Evolutionary conservation across 2,329 filamentous ascomycete genomes (phyloP), one percentile per base, ranked within the genome.

Genomic region (Elsinoe arachidis): DNA sequence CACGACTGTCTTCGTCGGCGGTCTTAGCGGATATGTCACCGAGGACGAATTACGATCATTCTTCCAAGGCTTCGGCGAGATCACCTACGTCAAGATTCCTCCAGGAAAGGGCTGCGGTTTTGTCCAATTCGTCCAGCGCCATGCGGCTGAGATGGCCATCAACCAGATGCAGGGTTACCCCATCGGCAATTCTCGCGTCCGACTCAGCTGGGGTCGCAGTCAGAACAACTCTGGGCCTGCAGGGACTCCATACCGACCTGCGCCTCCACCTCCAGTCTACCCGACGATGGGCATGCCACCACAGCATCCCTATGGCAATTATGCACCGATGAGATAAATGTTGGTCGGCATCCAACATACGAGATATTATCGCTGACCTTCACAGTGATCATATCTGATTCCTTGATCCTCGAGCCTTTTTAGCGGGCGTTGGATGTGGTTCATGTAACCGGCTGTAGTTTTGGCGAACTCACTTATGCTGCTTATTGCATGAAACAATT

Each of bases 141-240:
- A 99, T 69, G 93, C 93, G 55, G 93, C 93, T 12, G 93, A 99
- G 78, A 99, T 99, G 93, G 93, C 93, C 65, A 99, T 99, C 82
- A 99, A 99, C 78, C 93, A 99, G 77, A 99, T 99, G 93, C 93
- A 99, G 76, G 93, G 93, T 61, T 99, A 99, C 72, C 93, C 93
- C 21, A 99, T 99, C 68, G 93, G 93, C 57, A 99, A 99, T 80
- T 97, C 92, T 47, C 90, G 93, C 64, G 93, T 99, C 60, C 90
- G 93, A 68, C 82, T 99, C 64, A 96, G 90, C 72, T 99, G 93
- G 93, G 93, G 93, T 62, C 88, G 93, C 63, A 95, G 88, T 57
- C 93, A 99, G 80, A 99, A 97, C 84, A 99, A 99, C 80, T 97
- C 92, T 61, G 93, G 93, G 58, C 85, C 85, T 56, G 93, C 95